Conservation (phyloP, 164 flowering plant species). For the Cinnamomum micranthum region DNA sequence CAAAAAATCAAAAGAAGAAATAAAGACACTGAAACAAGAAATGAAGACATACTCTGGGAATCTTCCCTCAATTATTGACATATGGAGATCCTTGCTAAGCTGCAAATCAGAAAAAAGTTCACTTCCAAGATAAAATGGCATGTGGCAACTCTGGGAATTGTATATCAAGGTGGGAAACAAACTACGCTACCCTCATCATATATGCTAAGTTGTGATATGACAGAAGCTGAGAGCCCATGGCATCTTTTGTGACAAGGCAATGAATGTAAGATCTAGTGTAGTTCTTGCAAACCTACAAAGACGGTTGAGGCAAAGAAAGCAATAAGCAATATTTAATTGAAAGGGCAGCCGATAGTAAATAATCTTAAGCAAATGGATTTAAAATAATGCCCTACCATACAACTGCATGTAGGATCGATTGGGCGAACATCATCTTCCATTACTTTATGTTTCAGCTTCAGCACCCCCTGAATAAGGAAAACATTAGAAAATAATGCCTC, state of each 20-base stretch:
- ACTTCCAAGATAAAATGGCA: slow-evolving; percentile 5
- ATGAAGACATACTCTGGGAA: slow-evolving; percentile 69
- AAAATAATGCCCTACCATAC: slow-evolving; percentile 65
- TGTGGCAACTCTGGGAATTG: not conserved
- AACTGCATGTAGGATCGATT: slow-evolving; percentile 75
- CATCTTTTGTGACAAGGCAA: slow-evolving; percentile 95
- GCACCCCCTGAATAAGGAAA: slow-evolving; percentile 61
- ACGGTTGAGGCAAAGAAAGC: not conserved
- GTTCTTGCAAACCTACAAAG: slow-evolving; percentile 85
- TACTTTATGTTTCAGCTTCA: slow-evolving; percentile 72
- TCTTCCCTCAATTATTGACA: slow-evolving; percentile 67
- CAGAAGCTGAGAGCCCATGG: slow-evolving; percentile 95
- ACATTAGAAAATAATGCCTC: not conserved
- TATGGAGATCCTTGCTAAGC: slow-evolving; percentile 89
- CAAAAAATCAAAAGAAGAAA: too few species aligned
- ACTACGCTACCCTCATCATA: slow-evolving; percentile 72
- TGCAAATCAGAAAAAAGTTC: slow-evolving; percentile 26
- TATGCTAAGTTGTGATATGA: slow-evolving; percentile 87
- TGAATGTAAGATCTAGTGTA: slow-evolving; percentile 88
- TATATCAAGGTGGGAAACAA: not conserved
- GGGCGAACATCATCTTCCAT: slow-evolving; percentile 88
- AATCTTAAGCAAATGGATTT: not conserved
- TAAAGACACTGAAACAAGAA: not conserved
- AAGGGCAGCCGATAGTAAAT: not conserved
- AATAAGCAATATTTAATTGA: not conserved